A percentile compares a stretch with the other conserved stretches of the same genome.
Conservation (phyloP, 2,329 filamentous ascomycete species). For the Ceratocystis ficicola region DNA sequence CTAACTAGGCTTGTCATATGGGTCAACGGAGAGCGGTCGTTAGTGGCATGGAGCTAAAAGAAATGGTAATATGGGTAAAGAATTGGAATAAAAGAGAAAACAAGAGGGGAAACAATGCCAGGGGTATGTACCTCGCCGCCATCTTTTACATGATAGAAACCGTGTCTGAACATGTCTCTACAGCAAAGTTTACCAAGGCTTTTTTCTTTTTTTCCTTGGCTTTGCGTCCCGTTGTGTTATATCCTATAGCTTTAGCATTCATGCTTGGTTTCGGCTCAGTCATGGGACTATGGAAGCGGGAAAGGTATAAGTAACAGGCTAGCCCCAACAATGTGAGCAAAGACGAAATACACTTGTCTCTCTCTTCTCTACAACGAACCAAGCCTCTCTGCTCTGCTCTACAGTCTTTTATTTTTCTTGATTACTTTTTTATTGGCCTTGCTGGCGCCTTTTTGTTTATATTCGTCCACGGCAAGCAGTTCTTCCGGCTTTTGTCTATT, state of each 20-base stretch:
- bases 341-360: background rate
- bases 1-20: background rate
- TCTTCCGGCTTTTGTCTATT: background rate
- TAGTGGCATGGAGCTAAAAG: background rate
- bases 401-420: background rate
- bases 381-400: background rate
- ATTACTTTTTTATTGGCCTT: background rate
- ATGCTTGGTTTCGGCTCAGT: background rate
- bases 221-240: background rate
- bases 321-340: background rate
- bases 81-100: background rate
- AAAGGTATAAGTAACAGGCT: constrained; percentile 1
- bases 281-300: background rate
- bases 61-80: background rate
- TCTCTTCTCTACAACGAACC: background rate
- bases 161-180: background rate
- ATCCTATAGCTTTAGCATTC: background rate
- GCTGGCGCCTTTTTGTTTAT: background rate
- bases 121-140: background rate
- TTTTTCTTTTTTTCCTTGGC: constrained; percentile 1
- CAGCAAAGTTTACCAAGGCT: background rate
- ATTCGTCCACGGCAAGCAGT: background rate
- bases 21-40: background rate
- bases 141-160: background rate
- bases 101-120: background rate